A percentile compares a stretch with the other conserved stretches of the same genome.
Conservation (phyloP, 2,329 filamentous ascomycete species). For the Beauveria asiatica region DNA sequence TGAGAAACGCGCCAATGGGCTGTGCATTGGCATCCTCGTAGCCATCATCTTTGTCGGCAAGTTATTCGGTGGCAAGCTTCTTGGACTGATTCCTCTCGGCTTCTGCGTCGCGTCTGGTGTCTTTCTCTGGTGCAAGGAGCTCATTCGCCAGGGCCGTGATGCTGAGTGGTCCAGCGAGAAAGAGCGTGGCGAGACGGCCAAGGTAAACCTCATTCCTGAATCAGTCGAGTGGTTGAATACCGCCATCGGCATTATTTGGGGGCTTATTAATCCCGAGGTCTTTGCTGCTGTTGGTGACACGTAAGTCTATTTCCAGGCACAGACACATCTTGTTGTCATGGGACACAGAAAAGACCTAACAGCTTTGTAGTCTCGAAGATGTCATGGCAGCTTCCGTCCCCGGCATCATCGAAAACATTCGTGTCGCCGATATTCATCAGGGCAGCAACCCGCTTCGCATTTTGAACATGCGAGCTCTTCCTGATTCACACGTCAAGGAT, state of each 20-base stretch:
- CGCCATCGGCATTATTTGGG: constrained; percentile 76
- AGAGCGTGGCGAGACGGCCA: constrained; percentile 74
- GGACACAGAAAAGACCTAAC: constrained; percentile 12
- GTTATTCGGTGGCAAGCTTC: constrained; percentile 67
- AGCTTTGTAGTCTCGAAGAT: constrained; percentile 42
- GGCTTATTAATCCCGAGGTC: constrained; percentile 90
- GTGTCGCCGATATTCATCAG: constrained; percentile 90
- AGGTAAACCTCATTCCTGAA: constrained; percentile 82
- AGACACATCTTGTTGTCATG: background rate
- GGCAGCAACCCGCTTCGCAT: constrained; percentile 86
- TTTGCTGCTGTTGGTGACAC: constrained; percentile 88
- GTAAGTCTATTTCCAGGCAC: constrained; percentile 18
- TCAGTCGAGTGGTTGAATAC: constrained; percentile 97
- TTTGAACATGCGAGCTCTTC: constrained; percentile 76
- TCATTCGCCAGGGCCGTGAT: constrained; percentile 72
- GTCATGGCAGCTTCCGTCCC: constrained; percentile 96
- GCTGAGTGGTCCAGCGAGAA: constrained; percentile 85
- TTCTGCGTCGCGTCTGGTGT: constrained; percentile 67
- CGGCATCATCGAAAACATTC: constrained; percentile 84
- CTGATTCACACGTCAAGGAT: constrained; percentile 63
- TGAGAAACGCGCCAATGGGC: constrained; percentile 62
- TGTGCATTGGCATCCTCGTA: constrained; percentile 63
- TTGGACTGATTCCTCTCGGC: constrained; percentile 67
- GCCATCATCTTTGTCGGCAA: constrained; percentile 70
- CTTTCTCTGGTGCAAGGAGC: constrained; percentile 83